Percentiles rank a stretch among this genome's conserved stretches.
Conservation (phyloP, 345 rosid genomes). For the Bruguiera gymnorhiza region DNA sequence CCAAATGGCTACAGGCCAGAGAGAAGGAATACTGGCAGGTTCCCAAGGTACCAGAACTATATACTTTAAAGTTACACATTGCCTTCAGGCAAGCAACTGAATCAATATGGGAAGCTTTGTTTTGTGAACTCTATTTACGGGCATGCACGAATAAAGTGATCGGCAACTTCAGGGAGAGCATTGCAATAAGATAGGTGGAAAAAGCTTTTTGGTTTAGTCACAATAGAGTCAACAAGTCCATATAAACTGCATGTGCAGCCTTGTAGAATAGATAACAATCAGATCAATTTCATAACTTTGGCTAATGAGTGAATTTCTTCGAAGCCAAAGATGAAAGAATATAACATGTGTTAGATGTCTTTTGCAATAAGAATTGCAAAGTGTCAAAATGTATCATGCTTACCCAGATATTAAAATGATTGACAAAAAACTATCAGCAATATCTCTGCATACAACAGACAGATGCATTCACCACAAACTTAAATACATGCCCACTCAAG, state of each 20-base stretch:
- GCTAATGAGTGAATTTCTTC: not conserved
- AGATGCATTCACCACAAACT: slow-evolving; percentile 96
- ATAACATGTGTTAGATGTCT: not conserved
- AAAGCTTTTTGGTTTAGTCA: not conserved
- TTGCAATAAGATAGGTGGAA: not conserved
- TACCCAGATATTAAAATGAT: slow-evolving; percentile 93
- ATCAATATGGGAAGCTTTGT: not conserved
- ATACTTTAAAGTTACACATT: not conserved
- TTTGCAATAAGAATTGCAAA: not conserved
- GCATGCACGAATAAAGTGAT: not conserved
- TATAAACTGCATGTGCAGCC: not conserved
- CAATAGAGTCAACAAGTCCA: not conserved
- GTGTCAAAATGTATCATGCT: slow-evolving; percentile 24
- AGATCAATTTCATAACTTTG: not conserved
- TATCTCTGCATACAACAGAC: slow-evolving; percentile 81
- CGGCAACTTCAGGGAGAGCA: not conserved
- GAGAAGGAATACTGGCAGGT: slow-evolving; percentile 71
- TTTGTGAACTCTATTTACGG: not conserved
- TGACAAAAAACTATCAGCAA: slow-evolving; percentile 79
- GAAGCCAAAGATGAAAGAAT: not conserved
- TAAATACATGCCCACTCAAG: not conserved
- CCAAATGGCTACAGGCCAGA: slow-evolving; percentile 61
- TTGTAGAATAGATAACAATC: not conserved
- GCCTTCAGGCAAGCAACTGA: not conserved
- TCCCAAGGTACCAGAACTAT: slow-evolving; percentile 43